These are phyloP conservation scores for Macroventuria anomochaeta DNA, from an alignment of 2,329 filamentous ascomycete species.

Conservation along the genomic window DNA sequence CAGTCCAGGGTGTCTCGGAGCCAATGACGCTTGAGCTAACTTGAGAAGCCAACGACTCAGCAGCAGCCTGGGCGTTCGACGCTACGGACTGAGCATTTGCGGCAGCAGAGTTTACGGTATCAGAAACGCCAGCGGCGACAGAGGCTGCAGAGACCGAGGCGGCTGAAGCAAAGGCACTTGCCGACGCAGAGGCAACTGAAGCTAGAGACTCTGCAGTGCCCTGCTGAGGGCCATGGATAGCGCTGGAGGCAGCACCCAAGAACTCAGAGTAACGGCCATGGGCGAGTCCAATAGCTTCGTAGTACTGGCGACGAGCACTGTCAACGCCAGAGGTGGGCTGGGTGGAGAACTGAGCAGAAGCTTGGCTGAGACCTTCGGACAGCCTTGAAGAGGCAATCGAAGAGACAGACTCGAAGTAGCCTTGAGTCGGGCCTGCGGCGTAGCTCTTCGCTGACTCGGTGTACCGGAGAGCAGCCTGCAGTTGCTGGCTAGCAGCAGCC, in stretches of 20 bases:
- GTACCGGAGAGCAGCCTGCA: constrained; percentile 61
- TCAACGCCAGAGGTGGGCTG: constrained; percentile 65
- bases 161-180: constrained; percentile 52
- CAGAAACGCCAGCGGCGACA: constrained; percentile 50
- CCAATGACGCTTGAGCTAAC: constrained; percentile 56
- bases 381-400: constrained; percentile 74
- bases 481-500: constrained; percentile 65
- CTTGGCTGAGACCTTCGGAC: constrained; percentile 72
- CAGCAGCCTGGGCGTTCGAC: constrained; percentile 58
- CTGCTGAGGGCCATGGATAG: constrained; percentile 62
- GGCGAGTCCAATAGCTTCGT: constrained; percentile 77
- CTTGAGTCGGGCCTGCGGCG: constrained; percentile 53
- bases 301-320: constrained; percentile 72
- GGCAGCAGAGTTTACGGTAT: constrained; percentile 47
- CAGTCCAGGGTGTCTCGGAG: constrained; percentile 58
- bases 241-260: constrained; percentile 72
- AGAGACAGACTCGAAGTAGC: constrained; percentile 63
- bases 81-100: constrained; percentile 52
- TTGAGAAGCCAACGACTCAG: constrained; percentile 53
- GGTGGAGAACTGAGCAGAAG: constrained; percentile 73
- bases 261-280: constrained; percentile 82
- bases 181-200: constrained; percentile 48
- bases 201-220: constrained; percentile 44
- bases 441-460: constrained; percentile 50
- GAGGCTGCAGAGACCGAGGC: constrained; percentile 58